Base-by-base conservation (phyloP, 768 basidiomycete species). In the Calvatia gigantea region DNA sequence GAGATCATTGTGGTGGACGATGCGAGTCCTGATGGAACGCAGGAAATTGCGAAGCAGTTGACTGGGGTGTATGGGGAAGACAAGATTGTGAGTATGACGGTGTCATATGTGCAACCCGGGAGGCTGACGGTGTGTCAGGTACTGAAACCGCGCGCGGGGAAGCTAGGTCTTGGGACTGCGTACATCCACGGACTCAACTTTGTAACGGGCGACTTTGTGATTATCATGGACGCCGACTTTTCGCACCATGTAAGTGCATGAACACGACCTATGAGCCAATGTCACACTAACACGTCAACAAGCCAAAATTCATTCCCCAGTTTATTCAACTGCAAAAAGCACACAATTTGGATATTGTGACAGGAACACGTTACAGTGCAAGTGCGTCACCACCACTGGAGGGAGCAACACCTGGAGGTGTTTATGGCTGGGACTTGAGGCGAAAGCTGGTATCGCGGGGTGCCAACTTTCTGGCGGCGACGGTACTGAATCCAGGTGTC, bases 181-280 rank as follows among this genome's bases (percentile, higher is more conserved):
- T 96, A 96, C 66, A 89, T 95, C 33, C 89, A 96, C 65, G 94
- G 94, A 11, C 76, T 96, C 45, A 86, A 91, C 62, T 95, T 90
- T 70, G 89, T 87, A 62, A 86, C 86, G 0, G 94, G 94, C 7
- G 91, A 92, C 70, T 96, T 94, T 72, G 91, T 94, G 19, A 91
- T 95, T 65, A 95, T 96, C 67, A 96, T 96, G 94, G 94, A 96
- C 63, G 94, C 94, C 48, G 94, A 96, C 73, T 94, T 96, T 70
- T 94, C 92, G 4, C 94, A 96, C 65, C 94, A 96, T 62, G 93
- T 93, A 72, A 42, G 88, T 72, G 41, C 17, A 57, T 60, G n/a
- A n/a, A 51, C 19, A 47, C 11, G 23, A 21, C 19, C 5, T n/a
- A 5, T 9, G 3, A 37, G 25, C 54, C 48, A 23, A 45, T 11